A percentile compares a stretch with the other conserved stretches of the same genome.
Evolutionary conservation across 345 rosid species (phyloP).

Genomic region (Arabis hirsuta): DNA sequence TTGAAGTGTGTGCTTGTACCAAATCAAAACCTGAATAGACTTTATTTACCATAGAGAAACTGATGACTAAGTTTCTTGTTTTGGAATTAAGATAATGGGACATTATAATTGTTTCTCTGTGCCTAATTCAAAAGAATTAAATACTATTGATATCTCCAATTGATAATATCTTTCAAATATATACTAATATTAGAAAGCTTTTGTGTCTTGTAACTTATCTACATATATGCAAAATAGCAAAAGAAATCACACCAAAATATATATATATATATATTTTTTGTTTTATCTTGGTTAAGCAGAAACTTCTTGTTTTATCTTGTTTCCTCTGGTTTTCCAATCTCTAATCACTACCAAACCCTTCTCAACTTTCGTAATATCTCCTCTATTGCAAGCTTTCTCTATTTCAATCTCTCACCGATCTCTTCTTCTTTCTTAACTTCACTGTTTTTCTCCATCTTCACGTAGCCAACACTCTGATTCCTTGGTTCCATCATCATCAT

Average conservation of each 20-base stretch:
- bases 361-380: background rate
- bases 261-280: background rate
- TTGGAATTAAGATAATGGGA: background rate
- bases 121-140: no score
- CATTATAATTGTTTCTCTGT: background rate
- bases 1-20: no score
- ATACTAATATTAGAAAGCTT: no score
- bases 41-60: no score
- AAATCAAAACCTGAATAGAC: no score
- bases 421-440: constrained; percentile 20
- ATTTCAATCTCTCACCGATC: background rate
- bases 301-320: background rate
- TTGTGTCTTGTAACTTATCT: background rate
- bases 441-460: constrained; percentile 1
- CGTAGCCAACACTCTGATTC: background rate
- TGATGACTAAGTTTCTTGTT: background rate
- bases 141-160: no score
- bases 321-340: constrained; percentile 3
- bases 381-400: constrained; percentile 16
- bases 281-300: constrained; percentile 12
- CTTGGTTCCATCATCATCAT: background rate
- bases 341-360: constrained; percentile 17
- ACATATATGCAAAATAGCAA: constrained; percentile 1
- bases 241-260: background rate
- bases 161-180: no score